Percentiles rank a stretch among this genome's conserved stretches.
phyloP scores from a whole-genome alignment of 2,329 filamentous ascomycete species.

The Blastomyces percursus region DNA sequence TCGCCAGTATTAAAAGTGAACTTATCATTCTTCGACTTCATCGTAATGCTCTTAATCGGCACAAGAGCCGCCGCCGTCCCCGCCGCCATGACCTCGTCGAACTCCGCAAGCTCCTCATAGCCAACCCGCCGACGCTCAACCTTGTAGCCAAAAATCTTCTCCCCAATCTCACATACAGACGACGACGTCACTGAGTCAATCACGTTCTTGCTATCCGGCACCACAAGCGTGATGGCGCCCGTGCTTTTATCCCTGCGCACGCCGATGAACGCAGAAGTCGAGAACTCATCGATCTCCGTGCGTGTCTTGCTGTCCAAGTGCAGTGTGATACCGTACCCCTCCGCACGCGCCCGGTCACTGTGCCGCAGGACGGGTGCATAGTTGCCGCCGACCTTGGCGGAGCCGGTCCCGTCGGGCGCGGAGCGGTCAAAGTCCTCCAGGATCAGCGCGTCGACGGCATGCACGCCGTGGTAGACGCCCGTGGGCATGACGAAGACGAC shows the following conservation, averaged over 20 bases:
- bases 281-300: constrained; percentile 89
- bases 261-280: constrained; percentile 85
- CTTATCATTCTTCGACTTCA: constrained; percentile 47
- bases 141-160: constrained; percentile 64
- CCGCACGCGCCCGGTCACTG: constrained; percentile 66
- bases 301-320: constrained; percentile 79
- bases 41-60: constrained; percentile 81
- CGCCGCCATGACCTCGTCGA: constrained; percentile 77
- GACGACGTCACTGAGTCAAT: constrained; percentile 81
- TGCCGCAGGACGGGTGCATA: constrained; percentile 85
- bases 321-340: constrained; percentile 87
- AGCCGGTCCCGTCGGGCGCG: constrained; percentile 81
- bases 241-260: constrained; percentile 48
- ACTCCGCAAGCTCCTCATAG: constrained; percentile 51
- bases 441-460: constrained; percentile 77
- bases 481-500: constrained; percentile 83
- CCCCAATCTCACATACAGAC: constrained; percentile 62
- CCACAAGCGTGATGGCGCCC: constrained; percentile 57
- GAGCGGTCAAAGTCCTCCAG: constrained; percentile 89
- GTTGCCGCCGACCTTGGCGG: constrained; percentile 91
- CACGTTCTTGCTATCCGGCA: constrained; percentile 78
- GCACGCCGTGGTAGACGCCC: constrained; percentile 83
- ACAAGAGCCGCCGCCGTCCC: constrained; percentile 87
- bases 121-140: constrained; percentile 60
- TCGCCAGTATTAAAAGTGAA: constrained; percentile 42